Conservation (phyloP, 192 early-diverging fungal species). For the Dispira simplex region DNA sequence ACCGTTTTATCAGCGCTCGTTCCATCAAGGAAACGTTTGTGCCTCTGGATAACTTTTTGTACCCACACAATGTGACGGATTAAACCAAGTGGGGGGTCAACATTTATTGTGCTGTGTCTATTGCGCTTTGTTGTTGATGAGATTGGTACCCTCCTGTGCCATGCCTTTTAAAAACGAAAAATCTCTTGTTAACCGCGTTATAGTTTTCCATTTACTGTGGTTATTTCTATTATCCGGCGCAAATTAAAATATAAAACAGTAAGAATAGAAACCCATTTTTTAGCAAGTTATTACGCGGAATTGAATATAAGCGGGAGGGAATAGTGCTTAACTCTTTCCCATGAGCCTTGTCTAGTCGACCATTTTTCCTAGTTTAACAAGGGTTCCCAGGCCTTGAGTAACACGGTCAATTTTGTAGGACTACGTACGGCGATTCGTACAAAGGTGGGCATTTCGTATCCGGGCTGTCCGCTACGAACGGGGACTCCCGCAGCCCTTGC, state of each 20-base stretch:
- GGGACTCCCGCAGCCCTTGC: slow-evolving; percentile 70
- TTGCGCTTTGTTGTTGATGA: background rate
- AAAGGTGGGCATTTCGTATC: slow-evolving; percentile 58
- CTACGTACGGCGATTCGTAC: slow-evolving; percentile 66
- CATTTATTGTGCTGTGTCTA: background rate
- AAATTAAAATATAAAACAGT: no score
- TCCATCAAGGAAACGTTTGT: slow-evolving; percentile 94
- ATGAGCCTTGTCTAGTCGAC: no score
- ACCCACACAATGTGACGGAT: slow-evolving; percentile 65
- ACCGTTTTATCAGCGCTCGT: slow-evolving; percentile 84
- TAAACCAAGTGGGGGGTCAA: background rate
- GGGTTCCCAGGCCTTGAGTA: slow-evolving; percentile 52
- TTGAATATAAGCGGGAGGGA: no score
- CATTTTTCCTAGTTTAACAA: slow-evolving; percentile 5
- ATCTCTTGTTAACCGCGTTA: no score
- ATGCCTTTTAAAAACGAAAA: no score
- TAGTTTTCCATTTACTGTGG: no score
- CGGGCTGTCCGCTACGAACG: slow-evolving; percentile 60
- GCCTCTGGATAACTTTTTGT: slow-evolving; percentile 56
- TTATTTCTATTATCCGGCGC: no score
- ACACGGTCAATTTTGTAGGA: slow-evolving; percentile 44
- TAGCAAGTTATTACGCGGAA: no score
- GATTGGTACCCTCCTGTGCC: no score
- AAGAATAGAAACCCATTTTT: no score
- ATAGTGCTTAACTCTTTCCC: no score